Conservation (phyloP, 2,329 filamentous ascomycete species). For the Fusarium goolgardi region DNA sequence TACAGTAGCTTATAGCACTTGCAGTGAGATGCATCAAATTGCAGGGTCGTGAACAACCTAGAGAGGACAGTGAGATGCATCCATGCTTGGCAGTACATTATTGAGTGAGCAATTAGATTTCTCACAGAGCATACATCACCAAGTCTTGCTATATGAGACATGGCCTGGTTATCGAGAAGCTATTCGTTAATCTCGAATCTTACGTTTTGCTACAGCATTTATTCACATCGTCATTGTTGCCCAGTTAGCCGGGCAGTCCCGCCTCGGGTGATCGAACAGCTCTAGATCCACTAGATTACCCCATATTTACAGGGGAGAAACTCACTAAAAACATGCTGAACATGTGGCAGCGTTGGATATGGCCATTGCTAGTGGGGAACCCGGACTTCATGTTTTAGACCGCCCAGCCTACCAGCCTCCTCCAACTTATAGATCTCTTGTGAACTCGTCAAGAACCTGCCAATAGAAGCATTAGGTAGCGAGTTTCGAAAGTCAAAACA, state of each 20-base stretch:
- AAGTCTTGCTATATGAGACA: background rate
- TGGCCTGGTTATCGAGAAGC: background rate
- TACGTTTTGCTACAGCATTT: background rate
- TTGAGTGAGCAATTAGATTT: background rate
- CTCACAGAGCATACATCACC: background rate
- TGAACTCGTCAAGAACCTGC: background rate
- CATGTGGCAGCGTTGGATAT: conserved; percentile 14
- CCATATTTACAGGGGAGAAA: conserved; percentile 32
- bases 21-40: conserved; percentile 9
- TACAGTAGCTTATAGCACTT: conserved; percentile 3
- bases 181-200: background rate
- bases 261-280: conserved; percentile 4
- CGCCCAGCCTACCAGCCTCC: background rate
- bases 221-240: conserved; percentile 7
- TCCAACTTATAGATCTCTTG: background rate
- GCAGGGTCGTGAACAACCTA: conserved; percentile 6
- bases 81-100: background rate
- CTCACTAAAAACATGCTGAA: conserved; percentile 17
- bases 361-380: conserved; percentile 16
- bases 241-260: conserved; percentile 1
- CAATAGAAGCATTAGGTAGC: background rate
- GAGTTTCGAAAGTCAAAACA: background rate
- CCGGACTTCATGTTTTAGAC: background rate
- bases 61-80: background rate
- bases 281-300: conserved; percentile 24